Evolutionary conservation across 169 alveolate genomes (phyloP).

Genomic region (Cytauxzoon felis): DNA sequence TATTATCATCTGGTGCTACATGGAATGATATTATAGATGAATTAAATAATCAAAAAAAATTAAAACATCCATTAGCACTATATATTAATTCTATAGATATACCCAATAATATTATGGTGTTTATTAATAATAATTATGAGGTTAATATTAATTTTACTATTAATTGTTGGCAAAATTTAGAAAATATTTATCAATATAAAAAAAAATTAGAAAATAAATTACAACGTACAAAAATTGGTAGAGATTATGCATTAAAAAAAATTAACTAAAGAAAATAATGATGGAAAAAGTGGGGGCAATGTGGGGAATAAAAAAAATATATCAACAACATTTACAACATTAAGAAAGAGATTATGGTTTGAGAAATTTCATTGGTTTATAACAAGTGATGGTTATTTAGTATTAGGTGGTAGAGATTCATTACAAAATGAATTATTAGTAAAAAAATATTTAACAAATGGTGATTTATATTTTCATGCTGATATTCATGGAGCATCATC

Average conservation of each 20-base stretch:
- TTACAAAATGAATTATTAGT: constrained; percentile 91
- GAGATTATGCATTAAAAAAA: constrained; percentile 83
- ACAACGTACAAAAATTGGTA: constrained; percentile 82
- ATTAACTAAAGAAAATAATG: constrained; percentile 82
- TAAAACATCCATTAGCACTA: constrained; percentile 83
- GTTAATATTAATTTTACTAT: constrained; percentile 58
- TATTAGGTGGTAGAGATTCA: constrained; percentile 85
- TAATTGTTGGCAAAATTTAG: constrained; percentile 83
- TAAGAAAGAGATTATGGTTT: constrained; percentile 92
- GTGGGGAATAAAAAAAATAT: constrained; percentile 27
- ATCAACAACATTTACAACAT: constrained; percentile 56
- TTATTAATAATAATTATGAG: background rate
- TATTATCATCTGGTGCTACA: constrained; percentile 82
- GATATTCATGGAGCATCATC: constrained; percentile 97
- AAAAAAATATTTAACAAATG: constrained; percentile 86
- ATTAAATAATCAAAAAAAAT: constrained; percentile 81
- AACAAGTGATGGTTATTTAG: constrained; percentile 84
- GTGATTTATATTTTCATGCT: constrained; percentile 93
- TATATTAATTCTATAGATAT: constrained; percentile 77
- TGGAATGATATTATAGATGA: constrained; percentile 88
- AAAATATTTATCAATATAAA: constrained; percentile 80
- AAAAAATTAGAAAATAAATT: constrained; percentile 82
- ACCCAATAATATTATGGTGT: constrained; percentile 48
- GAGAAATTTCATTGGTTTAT: constrained; percentile 97
- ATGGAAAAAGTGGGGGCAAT: constrained; percentile 68